phyloP scores from a whole-genome alignment of 1,284 basidiomycete species.

The Sporisorium reilianum region DNA sequence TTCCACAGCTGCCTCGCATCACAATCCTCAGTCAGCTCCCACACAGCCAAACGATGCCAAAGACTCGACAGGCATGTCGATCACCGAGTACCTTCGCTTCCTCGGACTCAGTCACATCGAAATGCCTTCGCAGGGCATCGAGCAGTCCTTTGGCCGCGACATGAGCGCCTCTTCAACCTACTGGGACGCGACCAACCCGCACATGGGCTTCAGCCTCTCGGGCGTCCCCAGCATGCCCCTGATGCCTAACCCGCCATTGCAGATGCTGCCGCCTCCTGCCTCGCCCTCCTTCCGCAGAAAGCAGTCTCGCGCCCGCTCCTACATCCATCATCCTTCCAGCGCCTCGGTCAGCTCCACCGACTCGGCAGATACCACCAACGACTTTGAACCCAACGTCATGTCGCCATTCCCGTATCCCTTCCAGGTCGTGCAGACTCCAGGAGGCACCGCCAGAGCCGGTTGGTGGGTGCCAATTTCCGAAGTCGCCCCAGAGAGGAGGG shows the following conservation, averaged over 20 bases:
- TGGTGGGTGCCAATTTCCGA: conserved; percentile 61
- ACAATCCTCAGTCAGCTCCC: not conserved
- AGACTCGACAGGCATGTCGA: conserved; percentile 22
- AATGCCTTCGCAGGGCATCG: conserved; percentile 46
- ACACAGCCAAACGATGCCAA: not conserved
- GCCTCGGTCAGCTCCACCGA: conserved; percentile 31
- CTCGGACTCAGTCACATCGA: conserved; percentile 55
- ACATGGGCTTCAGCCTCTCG: conserved; percentile 52
- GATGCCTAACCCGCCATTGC: conserved; percentile 58
- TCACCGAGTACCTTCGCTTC: conserved; percentile 43
- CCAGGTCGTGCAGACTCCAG: conserved; percentile 61
- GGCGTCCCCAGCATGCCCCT: conserved; percentile 63
- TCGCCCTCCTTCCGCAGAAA: conserved; percentile 45
- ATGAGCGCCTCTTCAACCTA: conserved; percentile 10
- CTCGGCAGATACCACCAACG: conserved; percentile 24
- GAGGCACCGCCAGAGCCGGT: conserved; percentile 57
- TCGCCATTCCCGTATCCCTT: conserved; percentile 57
- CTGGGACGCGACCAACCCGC: conserved; percentile 44
- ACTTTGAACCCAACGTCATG: conserved; percentile 50
- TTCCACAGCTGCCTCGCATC: not conserved
- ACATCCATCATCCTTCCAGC: conserved; percentile 19
- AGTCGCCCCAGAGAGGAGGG: conserved; percentile 39
- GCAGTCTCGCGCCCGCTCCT: conserved; percentile 11
- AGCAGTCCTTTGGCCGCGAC: conserved; percentile 46
- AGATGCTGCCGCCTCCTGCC: conserved; percentile 60